Evolutionary conservation across 1,139 yeast species (phyloP).

Genomic region (Zhuliangozyma parablackwelliae): DNA sequence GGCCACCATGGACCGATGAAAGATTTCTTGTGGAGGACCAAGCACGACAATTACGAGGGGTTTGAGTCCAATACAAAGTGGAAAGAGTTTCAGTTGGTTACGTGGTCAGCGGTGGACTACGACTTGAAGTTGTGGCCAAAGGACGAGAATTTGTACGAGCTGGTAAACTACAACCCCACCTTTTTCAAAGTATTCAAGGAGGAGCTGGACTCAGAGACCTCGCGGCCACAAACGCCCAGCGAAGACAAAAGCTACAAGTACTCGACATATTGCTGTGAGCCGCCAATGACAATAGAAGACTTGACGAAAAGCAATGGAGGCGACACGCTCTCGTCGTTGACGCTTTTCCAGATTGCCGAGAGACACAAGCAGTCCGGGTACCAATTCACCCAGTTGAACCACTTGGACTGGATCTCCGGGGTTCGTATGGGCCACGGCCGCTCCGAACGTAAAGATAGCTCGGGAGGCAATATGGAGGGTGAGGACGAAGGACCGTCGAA

Average conservation of each 20-base stretch:
- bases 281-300: constrained; percentile 34
- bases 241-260: constrained; percentile 17
- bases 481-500: constrained; percentile 57
- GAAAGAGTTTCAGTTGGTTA: constrained; percentile 81
- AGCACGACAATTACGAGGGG: constrained; percentile 36
- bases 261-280: constrained; percentile 36
- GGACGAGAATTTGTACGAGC: constrained; percentile 52
- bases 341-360: constrained; percentile 31
- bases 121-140: constrained; percentile 83
- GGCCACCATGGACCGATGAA: constrained; percentile 85
- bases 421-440: constrained; percentile 56
- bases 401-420: constrained; percentile 91
- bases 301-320: constrained; percentile 28
- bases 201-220: constrained; percentile 16
- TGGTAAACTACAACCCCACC: constrained; percentile 51
- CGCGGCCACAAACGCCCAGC: constrained; percentile 7
- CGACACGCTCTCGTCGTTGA: constrained; percentile 34
- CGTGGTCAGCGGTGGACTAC: constrained; percentile 85
- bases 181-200: constrained; percentile 26
- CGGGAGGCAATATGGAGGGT: not conserved
- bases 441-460: constrained; percentile 12
- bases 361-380: constrained; percentile 22
- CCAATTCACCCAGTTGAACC: constrained; percentile 46
- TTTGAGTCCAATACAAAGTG: constrained; percentile 50
- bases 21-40: constrained; percentile 82